These are phyloP conservation scores for Hyphodiscus hymeniophilus DNA, from an alignment of 495 filamentous ascomycete species.

Conservation along the genomic window DNA sequence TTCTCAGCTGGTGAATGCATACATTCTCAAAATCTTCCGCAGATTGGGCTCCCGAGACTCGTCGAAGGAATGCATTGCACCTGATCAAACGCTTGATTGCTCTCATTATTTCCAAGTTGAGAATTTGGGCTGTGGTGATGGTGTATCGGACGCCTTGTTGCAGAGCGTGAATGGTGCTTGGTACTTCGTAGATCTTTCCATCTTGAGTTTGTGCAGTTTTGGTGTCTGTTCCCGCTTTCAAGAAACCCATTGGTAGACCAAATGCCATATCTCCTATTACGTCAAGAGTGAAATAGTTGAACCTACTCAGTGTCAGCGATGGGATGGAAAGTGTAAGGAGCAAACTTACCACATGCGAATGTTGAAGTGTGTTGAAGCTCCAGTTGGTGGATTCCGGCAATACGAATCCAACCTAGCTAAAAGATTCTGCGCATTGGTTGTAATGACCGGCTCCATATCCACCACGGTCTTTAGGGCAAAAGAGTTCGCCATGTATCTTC, in stretches of 20 bases:
- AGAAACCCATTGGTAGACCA: slow-evolving; percentile 27
- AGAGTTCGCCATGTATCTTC: neutral
- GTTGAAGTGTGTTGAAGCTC: neutral
- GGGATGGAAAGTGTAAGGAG: too few relatives aligned
- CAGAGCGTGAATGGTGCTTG: neutral
- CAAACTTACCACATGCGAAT: too few relatives aligned
- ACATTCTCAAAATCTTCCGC: neutral
- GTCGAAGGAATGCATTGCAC: neutral
- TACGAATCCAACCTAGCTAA: neutral
- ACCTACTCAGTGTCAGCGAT: too few relatives aligned
- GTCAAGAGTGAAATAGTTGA: slow-evolving; percentile 31
- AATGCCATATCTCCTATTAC: slow-evolving; percentile 35
- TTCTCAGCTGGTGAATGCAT: neutral
- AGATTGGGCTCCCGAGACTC: neutral
- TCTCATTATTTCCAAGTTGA: too few relatives aligned
- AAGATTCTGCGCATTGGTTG: neutral
- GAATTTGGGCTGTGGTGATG: neutral
- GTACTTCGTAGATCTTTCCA: neutral
- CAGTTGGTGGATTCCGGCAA: neutral
- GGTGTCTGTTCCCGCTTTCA: neutral
- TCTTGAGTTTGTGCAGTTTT: neutral
- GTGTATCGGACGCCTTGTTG: neutral
- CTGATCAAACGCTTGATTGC: too few relatives aligned
- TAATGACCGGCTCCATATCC: neutral
- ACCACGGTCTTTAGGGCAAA: neutral